These are phyloP conservation scores for Lasiodiplodia sp. DNA, from an alignment of 2,329 filamentous ascomycete species.

Conservation along the genomic window DNA sequence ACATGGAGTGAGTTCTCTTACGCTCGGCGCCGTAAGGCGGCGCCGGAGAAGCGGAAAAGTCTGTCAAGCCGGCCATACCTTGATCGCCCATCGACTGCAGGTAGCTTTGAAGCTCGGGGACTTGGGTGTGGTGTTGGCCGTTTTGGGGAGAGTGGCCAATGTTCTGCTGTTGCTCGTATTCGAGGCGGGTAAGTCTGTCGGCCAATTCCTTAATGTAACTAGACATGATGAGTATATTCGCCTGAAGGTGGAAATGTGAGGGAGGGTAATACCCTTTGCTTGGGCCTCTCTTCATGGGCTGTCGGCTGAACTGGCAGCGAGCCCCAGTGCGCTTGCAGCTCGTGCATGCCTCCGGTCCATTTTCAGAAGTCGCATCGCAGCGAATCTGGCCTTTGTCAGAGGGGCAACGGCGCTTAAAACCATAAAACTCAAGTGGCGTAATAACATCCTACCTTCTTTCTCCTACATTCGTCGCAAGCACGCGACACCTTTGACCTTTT, in stretches of 20 bases:
- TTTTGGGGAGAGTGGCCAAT: constrained; percentile 27
- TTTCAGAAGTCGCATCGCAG: constrained; percentile 50
- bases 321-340: constrained; percentile 50
- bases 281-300: constrained; percentile 51
- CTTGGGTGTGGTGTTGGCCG: constrained; percentile 20
- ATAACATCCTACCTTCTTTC: constrained; percentile 46
- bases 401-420: neutral
- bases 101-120: constrained; percentile 27
- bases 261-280: constrained; percentile 46
- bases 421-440: constrained; percentile 15
- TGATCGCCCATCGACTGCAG: constrained; percentile 38
- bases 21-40: constrained; percentile 40
- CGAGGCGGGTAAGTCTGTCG: constrained; percentile 48
- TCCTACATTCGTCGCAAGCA: constrained; percentile 51
- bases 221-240: neutral
- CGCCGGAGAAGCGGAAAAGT: constrained; percentile 38
- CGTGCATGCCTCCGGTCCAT: constrained; percentile 49
- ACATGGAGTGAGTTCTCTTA: constrained; percentile 50
- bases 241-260: neutral
- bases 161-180: constrained; percentile 33
- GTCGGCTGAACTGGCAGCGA: constrained; percentile 50
- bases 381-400: constrained; percentile 41
- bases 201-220: constrained; percentile 52
- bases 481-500: constrained; percentile 49
- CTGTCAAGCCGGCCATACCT: constrained; percentile 36